Evolutionary conservation across 768 basidiomycete species (phyloP).

Genomic region (Russula vinacea): DNA sequence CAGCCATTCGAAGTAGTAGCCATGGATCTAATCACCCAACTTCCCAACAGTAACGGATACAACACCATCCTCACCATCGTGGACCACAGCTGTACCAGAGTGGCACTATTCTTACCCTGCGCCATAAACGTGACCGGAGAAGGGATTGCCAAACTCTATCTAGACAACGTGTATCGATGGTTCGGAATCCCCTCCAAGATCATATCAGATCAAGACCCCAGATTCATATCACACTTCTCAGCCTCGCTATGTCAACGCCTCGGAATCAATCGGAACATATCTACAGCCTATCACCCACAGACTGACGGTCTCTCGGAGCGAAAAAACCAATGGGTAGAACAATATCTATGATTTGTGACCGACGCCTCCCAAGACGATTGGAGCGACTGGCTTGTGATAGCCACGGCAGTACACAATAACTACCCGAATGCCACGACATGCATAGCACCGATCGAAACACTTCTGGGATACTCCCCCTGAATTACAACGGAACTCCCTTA

Average conservation of each 20-base stretch:
- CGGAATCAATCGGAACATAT: background rate
- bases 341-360: no score
- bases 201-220: background rate
- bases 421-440: no score
- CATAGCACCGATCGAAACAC: no score
- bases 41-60: background rate
- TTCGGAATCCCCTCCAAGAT: background rate
- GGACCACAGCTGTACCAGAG: background rate
- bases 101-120: background rate
- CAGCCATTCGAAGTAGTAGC: no score
- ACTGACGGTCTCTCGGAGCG: no score
- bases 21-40: background rate
- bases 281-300: no score
- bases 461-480: no score
- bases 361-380: no score
- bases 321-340: no score
- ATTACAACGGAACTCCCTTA: no score
- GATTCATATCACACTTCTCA: background rate
- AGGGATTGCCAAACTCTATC: background rate
- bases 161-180: background rate
- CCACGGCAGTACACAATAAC: no score
- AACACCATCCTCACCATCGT: background rate
- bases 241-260: background rate
- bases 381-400: no score
- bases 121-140: background rate